Evolutionary conservation across 352 stramenopile species (phyloP).

Genomic region (Pythium phragmiticola): DNA sequence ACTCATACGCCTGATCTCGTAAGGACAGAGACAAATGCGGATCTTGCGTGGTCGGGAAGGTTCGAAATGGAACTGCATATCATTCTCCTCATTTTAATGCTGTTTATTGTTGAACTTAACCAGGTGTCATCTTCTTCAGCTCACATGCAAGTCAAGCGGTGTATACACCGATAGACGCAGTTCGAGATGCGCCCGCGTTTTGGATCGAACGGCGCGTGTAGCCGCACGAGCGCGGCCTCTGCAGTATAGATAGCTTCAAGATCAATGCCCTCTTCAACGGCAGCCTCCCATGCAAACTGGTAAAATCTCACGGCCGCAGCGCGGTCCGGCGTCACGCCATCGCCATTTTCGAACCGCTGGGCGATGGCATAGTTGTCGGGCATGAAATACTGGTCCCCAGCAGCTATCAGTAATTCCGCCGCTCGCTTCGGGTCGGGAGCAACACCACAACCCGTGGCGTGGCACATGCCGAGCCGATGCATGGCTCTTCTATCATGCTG

Average conservation of each 20-base stretch:
- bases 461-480: background rate
- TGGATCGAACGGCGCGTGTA: background rate
- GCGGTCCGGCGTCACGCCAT: conserved; percentile 1
- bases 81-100: too few species aligned
- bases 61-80: too few species aligned
- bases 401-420: background rate
- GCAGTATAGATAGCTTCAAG: background rate
- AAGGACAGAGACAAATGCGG: too few species aligned
- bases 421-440: background rate
- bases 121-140: background rate
- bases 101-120: too few species aligned
- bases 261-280: background rate
- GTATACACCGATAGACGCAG: background rate
- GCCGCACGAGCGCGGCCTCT: conserved; percentile 1
- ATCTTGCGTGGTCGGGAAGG: too few species aligned
- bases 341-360: background rate
- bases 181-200: background rate
- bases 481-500: background rate
- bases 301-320: background rate
- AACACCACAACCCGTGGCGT: background rate
- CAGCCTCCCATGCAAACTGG: conserved; percentile 2
- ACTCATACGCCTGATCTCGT: too few species aligned
- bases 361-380: background rate
- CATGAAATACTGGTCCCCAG: background rate
- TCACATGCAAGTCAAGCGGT: background rate